These are phyloP conservation scores for Fagus sylvatica DNA, from an alignment of 306 rosid genomes.

Conservation along the genomic window DNA sequence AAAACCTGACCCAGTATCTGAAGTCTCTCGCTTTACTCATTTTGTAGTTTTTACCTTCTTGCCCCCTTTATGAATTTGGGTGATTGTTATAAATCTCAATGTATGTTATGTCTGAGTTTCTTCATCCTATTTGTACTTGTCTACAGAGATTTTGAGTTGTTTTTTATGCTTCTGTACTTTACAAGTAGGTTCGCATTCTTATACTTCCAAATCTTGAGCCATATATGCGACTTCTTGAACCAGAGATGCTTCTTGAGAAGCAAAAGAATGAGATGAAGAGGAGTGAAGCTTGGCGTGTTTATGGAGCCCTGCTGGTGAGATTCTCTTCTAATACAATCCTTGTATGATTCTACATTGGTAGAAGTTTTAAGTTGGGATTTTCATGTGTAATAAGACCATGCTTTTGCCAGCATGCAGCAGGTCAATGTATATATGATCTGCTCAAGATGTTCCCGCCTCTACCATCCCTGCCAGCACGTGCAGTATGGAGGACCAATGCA, in stretches of 20 bases:
- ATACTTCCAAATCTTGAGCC: slow-evolving; percentile 74
- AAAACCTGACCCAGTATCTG: neutral
- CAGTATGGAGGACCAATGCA: slow-evolving; percentile 25
- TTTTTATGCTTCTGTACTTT: slow-evolving; percentile 21
- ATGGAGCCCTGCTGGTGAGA: slow-evolving; percentile 78
- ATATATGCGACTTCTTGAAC: slow-evolving; percentile 77
- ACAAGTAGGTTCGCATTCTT: slow-evolving; percentile 68
- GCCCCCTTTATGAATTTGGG: neutral
- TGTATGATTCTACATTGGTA: neutral
- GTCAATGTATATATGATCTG: slow-evolving; percentile 41
- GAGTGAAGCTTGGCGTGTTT: slow-evolving; percentile 89
- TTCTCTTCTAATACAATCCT: slow-evolving; percentile 5
- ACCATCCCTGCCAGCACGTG: slow-evolving; percentile 25
- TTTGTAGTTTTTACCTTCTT: neutral
- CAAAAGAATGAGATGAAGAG: slow-evolving; percentile 83
- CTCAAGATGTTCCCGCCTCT: slow-evolving; percentile 40
- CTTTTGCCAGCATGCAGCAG: slow-evolving; percentile 47
- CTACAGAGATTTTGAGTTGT: slow-evolving; percentile 18
- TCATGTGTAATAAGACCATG: slow-evolving; percentile 5
- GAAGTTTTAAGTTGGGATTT: neutral
- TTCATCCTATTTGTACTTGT: neutral
- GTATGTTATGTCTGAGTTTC: slow-evolving; percentile 16
- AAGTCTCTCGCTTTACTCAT: neutral
- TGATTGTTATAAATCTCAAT: neutral
- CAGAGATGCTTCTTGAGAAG: slow-evolving; percentile 72